These are phyloP conservation scores for Setaria viridis DNA, from an alignment of 202 grass and related monocot genomes.

Conservation along the genomic window DNA sequence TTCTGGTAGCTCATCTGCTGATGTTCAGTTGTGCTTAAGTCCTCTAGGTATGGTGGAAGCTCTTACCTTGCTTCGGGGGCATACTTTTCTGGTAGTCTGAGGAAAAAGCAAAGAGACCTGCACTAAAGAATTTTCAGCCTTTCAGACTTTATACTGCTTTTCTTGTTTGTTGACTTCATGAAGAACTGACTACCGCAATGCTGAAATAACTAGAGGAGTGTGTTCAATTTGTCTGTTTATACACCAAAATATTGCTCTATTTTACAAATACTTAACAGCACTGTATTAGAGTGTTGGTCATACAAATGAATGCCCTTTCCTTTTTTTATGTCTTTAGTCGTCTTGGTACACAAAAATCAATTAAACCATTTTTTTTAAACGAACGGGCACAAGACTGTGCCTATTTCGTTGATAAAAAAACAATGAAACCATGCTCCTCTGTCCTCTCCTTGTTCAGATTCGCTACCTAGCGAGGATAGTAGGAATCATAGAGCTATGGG, in stretches of 20 bases:
- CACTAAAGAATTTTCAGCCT: neutral
- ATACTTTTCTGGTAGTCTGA: conserved; percentile 31
- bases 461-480: neutral
- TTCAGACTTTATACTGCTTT: neutral
- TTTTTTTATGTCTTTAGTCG: neutral
- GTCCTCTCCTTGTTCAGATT: conserved; percentile 41
- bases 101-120: neutral
- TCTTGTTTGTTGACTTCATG: neutral
- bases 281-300: neutral
- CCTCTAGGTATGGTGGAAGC: conserved; percentile 16
- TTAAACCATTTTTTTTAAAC: too few relatives aligned
- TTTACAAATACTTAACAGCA: neutral
- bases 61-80: conserved; percentile 10
- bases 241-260: neutral
- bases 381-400: too few relatives aligned
- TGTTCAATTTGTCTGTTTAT: neutral
- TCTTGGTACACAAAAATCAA: conserved; percentile 6
- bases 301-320: neutral
- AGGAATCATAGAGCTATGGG: conserved; percentile 15
- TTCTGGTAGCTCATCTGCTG: conserved; percentile 75
- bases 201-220: neutral
- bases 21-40: conserved; percentile 29
- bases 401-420: neutral
- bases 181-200: neutral
- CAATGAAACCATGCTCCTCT: neutral